phyloP scores from a whole-genome alignment of 2,329 filamentous ascomycete genomes.

The Colletotrichum eremochloae region DNA sequence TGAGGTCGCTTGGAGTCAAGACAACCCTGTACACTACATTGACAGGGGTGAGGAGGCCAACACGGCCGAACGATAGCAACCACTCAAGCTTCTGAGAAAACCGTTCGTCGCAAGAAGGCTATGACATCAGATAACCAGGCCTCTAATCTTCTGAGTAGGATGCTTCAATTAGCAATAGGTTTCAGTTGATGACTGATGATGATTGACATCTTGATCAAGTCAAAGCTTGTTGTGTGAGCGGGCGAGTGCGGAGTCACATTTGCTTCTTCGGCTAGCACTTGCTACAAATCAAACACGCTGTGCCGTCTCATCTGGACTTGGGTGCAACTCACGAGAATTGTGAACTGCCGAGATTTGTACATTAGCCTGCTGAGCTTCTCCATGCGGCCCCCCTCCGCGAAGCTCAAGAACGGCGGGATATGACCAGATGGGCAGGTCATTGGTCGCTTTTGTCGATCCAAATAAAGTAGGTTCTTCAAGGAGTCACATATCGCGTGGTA shows the following conservation, averaged over 20 bases:
- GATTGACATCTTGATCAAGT: not conserved
- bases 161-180: not conserved
- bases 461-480: conserved; percentile 14
- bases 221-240: conserved; percentile 6
- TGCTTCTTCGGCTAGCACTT: not conserved
- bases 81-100: too few relatives aligned
- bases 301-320: not conserved
- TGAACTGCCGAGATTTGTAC: conserved; percentile 13
- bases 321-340: conserved; percentile 1
- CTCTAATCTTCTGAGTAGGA: not conserved
- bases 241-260: conserved; percentile 3
- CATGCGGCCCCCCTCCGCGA: not conserved
- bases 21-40: not conserved
- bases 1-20: too few relatives aligned
- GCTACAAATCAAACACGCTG: not conserved
- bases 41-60: not conserved
- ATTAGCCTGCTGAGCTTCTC: not conserved
- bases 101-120: not conserved
- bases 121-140: not conserved
- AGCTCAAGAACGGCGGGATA: not conserved
- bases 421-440: conserved; percentile 3
- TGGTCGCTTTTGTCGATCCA: conserved; percentile 16
- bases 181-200: not conserved
- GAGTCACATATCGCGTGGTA: not conserved
- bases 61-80: not conserved